Base-by-base conservation (phyloP, 192 early-diverging fungal genomes). In the Mortierella hygrophila region DNA sequence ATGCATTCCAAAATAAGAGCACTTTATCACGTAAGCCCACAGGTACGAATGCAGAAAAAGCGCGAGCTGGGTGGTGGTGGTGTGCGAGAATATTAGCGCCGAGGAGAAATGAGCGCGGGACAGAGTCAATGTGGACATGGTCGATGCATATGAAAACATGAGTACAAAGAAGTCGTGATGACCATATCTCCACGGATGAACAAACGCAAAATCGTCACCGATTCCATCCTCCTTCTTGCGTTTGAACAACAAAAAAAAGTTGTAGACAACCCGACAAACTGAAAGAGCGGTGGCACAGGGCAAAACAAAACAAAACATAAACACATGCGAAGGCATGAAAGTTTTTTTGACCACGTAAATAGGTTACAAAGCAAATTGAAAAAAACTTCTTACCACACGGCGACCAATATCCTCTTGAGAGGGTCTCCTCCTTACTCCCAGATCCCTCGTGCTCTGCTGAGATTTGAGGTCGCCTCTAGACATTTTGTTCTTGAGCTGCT, bases 371-470 rank as follows among this genome's bases (percentile, higher is more conserved):
- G n/a, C 23, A 23, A 29, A 46, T 26, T 23, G 71, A 47, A 46
- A 29, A 29, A 41, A 72, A 41, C 10, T 20, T 38, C 71, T 80
- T 80, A 85, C 83, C 83, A 73, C 46, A 26, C 78, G 83, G 44
- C 83, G 78, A 26, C 72, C 47, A 68, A 77, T 76, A 41, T 85
- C 83, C 13, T 85, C 83, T 41, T 85, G 83, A 9, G 83, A 85
- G 23, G 41, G 65, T 26, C 75, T 74, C 21, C 70, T 55, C 5
- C 70, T 32, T 40, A 52, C 26, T 1, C 44, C 37, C 32, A 47
- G 74, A 18, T 75, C 69, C 16, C 68, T 65, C 20, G n/a, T 32
- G 40, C 49, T 68, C 20, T 76, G 73, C 4, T 76, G 73, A 10
- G 75, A 47, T 68, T 77, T 82, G 57, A 77, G 73, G 35, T 82